Evolutionary conservation across 257 asterid species (phyloP), one percentile per base, ranked within the genome.

Genomic region (Petrea volubilis): DNA sequence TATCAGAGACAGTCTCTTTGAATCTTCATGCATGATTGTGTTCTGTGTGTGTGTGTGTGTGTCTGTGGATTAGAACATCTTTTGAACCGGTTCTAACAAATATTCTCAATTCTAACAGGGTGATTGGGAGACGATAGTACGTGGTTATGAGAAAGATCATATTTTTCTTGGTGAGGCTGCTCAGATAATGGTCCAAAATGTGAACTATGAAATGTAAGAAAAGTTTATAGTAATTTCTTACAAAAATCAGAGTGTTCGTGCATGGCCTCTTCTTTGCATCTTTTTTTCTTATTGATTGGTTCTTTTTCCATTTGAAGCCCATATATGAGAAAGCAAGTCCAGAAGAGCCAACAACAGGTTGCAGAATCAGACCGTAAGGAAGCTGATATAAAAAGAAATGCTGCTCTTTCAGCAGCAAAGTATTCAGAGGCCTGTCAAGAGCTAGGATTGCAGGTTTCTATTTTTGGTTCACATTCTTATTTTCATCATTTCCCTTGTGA

Each of bases 101-200:
- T 73, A 40, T 63, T 53, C 74, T 21, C 70, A 33, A 58, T 56
- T 69, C 70, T 73, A 60, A 72, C 84, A 94, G 99, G 99, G 99
- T 76, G 86, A 87, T 58, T 94, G 98, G 99, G 97, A 91, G 83
- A 81, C 95, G 50, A 88, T 91, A 53, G 91, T 91, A 62, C 87
- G 84, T 64, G 93, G 95, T 63, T 92, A 81, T 67, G 99, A 94
- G 81, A 94, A 94, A 71, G 98, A 92, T 71, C 78, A 80, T 61
- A 79, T 94, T 72, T 92, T 86, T 71, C 93, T 94, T 74, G 99
- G 97, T 49, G 98, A 92, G 81, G 94, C 96, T 69, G 97, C 97
- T 72, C 99, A 89, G 87, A 80, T 83, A 75, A 83, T 94, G 98
- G 92, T 90, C 67, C 97, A 90, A 81, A 87, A 91, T 68, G 96